A percentile compares a stretch with the other conserved stretches of the same genome.
These are phyloP conservation scores for Phylloporus arenicola DNA, from an alignment of 768 basidiomycete genomes.

Conservation along the genomic window DNA sequence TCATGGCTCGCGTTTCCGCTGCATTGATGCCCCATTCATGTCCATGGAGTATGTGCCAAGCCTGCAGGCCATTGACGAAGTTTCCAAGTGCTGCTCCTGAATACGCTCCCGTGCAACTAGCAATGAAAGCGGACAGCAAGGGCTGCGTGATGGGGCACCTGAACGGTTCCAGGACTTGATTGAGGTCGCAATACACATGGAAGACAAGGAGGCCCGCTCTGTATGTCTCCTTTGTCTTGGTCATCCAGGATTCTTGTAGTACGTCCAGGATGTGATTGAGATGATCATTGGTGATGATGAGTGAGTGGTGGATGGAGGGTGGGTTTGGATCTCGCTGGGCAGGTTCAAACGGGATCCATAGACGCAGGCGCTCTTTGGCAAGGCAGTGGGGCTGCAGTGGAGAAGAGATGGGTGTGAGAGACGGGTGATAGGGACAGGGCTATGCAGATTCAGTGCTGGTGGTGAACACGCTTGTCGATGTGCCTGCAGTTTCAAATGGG, in stretches of 20 bases:
- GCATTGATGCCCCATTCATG: slow-evolving; percentile 13
- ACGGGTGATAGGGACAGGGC: not conserved
- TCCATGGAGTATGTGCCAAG: slow-evolving; percentile 27
- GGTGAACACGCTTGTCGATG: too few relatives aligned
- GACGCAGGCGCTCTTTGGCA: not conserved
- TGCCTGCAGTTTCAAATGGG: too few relatives aligned
- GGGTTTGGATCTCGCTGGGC: not conserved
- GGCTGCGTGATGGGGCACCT: too few relatives aligned
- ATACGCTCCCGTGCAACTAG: slow-evolving; percentile 3
- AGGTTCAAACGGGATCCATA: not conserved
- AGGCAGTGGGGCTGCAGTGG: not conserved
- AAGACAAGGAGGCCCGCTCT: slow-evolving; percentile 35
- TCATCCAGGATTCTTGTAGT: too few relatives aligned
- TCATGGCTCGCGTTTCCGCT: slow-evolving; percentile 7
- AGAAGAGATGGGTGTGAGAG: not conserved
- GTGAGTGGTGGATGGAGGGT: not conserved
- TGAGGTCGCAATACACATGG: slow-evolving; percentile 16
- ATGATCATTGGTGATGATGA: not conserved
- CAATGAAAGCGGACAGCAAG: slow-evolving; percentile 15
- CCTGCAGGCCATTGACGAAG: slow-evolving; percentile 15
- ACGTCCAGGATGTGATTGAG: not conserved
- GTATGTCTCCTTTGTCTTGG: slow-evolving; percentile 23
- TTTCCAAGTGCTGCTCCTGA: slow-evolving; percentile 9
- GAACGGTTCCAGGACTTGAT: too few relatives aligned
- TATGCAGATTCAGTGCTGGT: too few relatives aligned